Percentiles rank a stretch among this genome's conserved stretches.
phyloP scores from a whole-genome alignment of 148 eudicot genomes.

The Chenopodium album region DNA sequence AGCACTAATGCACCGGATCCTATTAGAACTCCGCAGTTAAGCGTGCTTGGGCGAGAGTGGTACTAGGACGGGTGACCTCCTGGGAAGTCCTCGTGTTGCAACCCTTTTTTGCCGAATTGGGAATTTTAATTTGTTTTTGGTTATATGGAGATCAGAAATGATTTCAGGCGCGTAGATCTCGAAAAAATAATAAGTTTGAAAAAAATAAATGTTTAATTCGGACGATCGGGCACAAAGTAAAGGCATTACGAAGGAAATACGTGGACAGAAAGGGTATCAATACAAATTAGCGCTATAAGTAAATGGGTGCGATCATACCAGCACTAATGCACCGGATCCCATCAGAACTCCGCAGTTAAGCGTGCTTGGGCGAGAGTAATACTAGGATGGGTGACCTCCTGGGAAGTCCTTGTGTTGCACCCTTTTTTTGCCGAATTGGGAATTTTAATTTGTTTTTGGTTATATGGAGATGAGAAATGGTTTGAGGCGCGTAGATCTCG shows the following conservation, averaged over 20 bases:
- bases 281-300: too few species aligned
- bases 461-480: too few species aligned
- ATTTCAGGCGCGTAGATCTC: too few species aligned
- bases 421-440: neutral
- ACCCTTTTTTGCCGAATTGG: conserved; percentile 12
- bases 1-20: conserved; percentile 68
- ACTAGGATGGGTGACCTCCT: conserved; percentile 49
- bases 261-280: too few species aligned
- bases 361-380: conserved; percentile 50
- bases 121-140: too few species aligned
- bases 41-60: conserved; percentile 54
- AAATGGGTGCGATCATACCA: conserved; percentile 47
- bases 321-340: conserved; percentile 67
- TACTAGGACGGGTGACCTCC: conserved; percentile 49
- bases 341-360: conserved; percentile 55
- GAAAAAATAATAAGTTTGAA: too few species aligned
- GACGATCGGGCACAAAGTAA: too few species aligned
- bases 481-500: too few species aligned
- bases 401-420: conserved; percentile 47
- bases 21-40: conserved; percentile 54
- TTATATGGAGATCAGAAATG: too few species aligned
- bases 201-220: too few species aligned
- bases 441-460: too few species aligned
- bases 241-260: too few species aligned
- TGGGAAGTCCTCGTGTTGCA: conserved; percentile 49